phyloP scores from a whole-genome alignment of 108 stramenopile genomes.

The Cyclotella kingstonii region DNA sequence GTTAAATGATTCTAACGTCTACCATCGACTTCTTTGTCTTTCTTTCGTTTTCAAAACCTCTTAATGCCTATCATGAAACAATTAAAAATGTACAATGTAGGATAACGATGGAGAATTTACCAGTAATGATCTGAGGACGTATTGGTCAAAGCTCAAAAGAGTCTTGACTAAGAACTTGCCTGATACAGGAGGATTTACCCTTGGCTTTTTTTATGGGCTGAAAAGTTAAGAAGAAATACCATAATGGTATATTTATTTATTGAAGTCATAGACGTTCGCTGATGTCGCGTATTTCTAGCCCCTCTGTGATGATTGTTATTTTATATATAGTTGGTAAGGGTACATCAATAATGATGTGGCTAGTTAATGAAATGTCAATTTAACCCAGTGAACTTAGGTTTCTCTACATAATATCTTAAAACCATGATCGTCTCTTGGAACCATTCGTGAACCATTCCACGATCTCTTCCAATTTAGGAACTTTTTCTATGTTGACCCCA shows the following conservation, averaged over 20 bases:
- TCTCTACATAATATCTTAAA: no score
- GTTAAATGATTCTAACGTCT: not conserved
- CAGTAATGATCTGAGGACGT: slow-evolving; percentile 60
- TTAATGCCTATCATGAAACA: not conserved
- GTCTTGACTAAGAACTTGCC: slow-evolving; percentile 79
- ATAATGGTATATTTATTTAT: no score
- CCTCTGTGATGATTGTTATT: no score
- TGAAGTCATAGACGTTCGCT: no score
- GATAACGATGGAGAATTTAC: slow-evolving; percentile 41
- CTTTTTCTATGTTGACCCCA: slow-evolving; percentile 66
- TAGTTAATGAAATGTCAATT: no score
- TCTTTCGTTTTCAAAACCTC: not conserved
- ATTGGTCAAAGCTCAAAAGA: slow-evolving; percentile 77
- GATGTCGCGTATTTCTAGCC: no score
- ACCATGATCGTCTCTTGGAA: not conserved
- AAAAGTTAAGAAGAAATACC: slow-evolving; percentile 27
- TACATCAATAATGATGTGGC: no score
- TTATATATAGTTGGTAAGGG: no score
- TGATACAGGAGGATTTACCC: slow-evolving; percentile 76
- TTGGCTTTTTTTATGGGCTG: slow-evolving; percentile 87
- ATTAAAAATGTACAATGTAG: not conserved
- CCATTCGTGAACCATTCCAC: slow-evolving; percentile 61
- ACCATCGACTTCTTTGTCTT: not conserved
- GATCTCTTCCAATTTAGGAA: slow-evolving; percentile 79
- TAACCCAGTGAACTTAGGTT: no score